Evolutionary conservation across 176 grass and related monocot species (phyloP), one percentile per base, ranked within the genome.

Genomic region (Oryza meyeriana): DNA sequence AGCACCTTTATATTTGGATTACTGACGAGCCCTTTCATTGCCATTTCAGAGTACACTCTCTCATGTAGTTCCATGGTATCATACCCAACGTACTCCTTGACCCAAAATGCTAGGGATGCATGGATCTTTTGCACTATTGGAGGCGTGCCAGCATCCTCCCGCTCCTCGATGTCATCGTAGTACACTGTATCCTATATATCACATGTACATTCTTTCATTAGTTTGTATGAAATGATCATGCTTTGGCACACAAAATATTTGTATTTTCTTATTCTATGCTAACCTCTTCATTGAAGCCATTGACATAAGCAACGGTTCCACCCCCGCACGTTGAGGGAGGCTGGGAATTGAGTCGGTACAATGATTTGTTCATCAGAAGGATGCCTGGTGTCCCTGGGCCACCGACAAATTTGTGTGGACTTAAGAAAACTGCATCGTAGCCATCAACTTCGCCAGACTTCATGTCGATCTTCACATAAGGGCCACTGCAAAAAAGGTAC

Each of bases 401-500:
- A 0, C 91, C 94, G 2, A 97, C 80, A 7, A 97, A 97, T 25
- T 97, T 97, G 66, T 97, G 94, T 0, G 94, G 85, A 59, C 94
- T 97, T 35, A 94, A 67, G 74, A 92, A 94, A 8, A 97, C 85
- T 0, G 92, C 88, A 11, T 97, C 94, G 8, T 97, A 97, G 5
- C 94, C 94, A 1, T 94, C 94, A 5, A 90, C 38, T 14, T 97
- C 85, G 0, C 92, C 94, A 0, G 92, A 90, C 25, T 67, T 90
- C 92, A 97, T 97, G 42, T 97, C 87, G 24, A 97, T 94, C 72
- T 94, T 87, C 4, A 88, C 90, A 45, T 97, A 94, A 2, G 94
- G 94, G 20, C 77, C 94, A 76, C 94, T 94, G 76, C 35, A 42
- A 32, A 77, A 26, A 69, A n/a, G 11, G 0, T 32, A 79, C 10